Evolutionary conservation across 306 rosid species (phyloP).

Genomic region (Citrullus amarus): DNA sequence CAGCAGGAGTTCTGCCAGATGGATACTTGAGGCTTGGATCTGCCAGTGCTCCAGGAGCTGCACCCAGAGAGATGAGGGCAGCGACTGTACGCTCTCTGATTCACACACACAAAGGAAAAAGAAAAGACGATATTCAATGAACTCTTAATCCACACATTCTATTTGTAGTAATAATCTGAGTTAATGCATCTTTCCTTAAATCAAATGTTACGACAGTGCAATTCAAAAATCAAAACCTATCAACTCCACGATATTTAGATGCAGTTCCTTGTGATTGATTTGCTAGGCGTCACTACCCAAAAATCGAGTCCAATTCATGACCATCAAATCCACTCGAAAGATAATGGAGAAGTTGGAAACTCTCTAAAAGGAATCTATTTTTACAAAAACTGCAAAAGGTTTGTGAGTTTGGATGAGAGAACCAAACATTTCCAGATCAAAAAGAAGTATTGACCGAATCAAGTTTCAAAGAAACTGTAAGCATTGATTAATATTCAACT

Average conservation of each 20-base stretch:
- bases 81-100: slow-evolving; percentile 73
- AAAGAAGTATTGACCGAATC: background rate
- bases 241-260: too few species aligned
- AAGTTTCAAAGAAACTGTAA: background rate
- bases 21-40: slow-evolving; percentile 63
- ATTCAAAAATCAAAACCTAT: too few species aligned
- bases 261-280: too few species aligned
- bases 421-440: background rate
- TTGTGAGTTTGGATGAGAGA: background rate
- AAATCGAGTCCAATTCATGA: too few species aligned
- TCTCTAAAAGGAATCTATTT: background rate
- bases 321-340: too few species aligned
- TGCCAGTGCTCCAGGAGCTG: slow-evolving; percentile 59
- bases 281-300: too few species aligned
- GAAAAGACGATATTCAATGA: background rate
- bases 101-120: slow-evolving; percentile 1
- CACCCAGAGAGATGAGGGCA: slow-evolving; percentile 62
- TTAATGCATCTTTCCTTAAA: too few species aligned
- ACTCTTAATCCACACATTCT: background rate
- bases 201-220: too few species aligned
- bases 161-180: background rate
- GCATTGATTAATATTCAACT: background rate
- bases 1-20: slow-evolving; percentile 70
- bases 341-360: background rate
- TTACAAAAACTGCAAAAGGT: background rate